These are phyloP conservation scores for Pluteus cervinus DNA, from an alignment of 768 basidiomycete genomes.

Conservation along the genomic window DNA sequence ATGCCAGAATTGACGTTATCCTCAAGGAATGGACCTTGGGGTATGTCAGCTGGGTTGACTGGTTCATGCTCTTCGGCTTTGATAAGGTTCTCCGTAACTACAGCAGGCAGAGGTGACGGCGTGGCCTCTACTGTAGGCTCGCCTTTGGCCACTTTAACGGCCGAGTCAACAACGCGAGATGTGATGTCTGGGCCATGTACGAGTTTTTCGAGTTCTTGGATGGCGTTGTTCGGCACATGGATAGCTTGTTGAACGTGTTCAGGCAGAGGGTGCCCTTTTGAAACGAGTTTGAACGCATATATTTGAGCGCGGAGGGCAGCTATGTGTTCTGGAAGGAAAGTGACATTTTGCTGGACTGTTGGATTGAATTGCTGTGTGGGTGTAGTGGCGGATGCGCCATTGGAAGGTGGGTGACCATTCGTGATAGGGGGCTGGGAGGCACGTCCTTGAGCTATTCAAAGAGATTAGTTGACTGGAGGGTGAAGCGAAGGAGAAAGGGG, in stretches of 20 bases:
- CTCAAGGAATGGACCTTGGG: slow-evolving; percentile 73
- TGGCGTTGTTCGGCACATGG: slow-evolving; percentile 53
- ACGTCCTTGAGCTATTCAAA: slow-evolving; percentile 21
- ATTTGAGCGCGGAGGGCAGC: slow-evolving; percentile 76
- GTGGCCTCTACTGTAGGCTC: slow-evolving; percentile 18
- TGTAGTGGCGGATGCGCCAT: slow-evolving; percentile 32
- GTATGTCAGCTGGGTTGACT: slow-evolving; percentile 51
- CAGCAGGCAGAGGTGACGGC: background rate
- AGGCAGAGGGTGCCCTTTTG: slow-evolving; percentile 60
- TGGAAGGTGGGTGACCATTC: slow-evolving; percentile 48
- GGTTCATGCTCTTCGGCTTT: slow-evolving; percentile 54
- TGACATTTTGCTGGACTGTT: slow-evolving; percentile 66
- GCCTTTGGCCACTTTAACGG: slow-evolving; percentile 67
- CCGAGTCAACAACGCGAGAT: slow-evolving; percentile 65
- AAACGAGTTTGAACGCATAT: slow-evolving; percentile 71
- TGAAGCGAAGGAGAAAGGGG: slow-evolving; percentile 5
- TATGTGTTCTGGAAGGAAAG: slow-evolving; percentile 74
- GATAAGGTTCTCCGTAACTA: slow-evolving; percentile 10
- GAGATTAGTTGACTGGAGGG: slow-evolving; percentile 4
- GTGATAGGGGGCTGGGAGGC: slow-evolving; percentile 25
- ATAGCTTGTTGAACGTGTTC: slow-evolving; percentile 67
- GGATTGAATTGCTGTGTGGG: slow-evolving; percentile 44
- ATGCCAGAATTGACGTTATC: slow-evolving; percentile 75
- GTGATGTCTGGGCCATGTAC: slow-evolving; percentile 54
- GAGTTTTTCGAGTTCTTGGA: slow-evolving; percentile 59